phyloP scores from a whole-genome alignment of 345 rosid species.

The Crucihimalaya himalaica region DNA sequence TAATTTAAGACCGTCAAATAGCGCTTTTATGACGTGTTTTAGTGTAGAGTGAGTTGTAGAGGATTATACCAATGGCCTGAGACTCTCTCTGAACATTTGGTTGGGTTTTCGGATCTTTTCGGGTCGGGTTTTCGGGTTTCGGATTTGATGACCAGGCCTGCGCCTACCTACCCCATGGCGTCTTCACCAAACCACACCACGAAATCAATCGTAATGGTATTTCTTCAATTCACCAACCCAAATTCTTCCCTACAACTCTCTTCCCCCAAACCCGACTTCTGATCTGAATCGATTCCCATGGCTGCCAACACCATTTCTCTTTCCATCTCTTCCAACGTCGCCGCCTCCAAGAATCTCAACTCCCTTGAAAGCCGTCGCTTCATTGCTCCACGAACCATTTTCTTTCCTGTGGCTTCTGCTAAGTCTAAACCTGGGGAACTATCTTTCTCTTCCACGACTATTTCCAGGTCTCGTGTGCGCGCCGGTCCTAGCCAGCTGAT shows the following conservation, averaged over 20 bases:
- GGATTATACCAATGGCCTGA: constrained; percentile 14
- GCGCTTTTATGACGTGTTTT: neutral
- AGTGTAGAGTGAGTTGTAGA: constrained; percentile 10
- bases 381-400: constrained; percentile 39
- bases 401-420: constrained; percentile 6
- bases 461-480: constrained; percentile 36
- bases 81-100: no score
- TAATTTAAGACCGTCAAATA: neutral
- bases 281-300: constrained; percentile 43
- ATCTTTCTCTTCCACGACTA: constrained; percentile 24
- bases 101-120: no score
- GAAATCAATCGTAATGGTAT: neutral
- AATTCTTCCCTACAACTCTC: neutral
- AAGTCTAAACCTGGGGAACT: constrained; percentile 39
- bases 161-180: constrained; percentile 41
- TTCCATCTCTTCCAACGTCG: constrained; percentile 45
- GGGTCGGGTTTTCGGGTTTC: no score
- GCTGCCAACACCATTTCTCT: constrained; percentile 59
- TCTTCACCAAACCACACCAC: constrained; percentile 23
- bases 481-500: constrained; percentile 64
- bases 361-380: constrained; percentile 40
- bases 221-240: constrained; percentile 16
- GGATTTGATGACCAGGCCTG: no score
- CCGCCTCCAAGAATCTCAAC: constrained; percentile 21
- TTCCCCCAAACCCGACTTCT: neutral